Evolutionary conservation across 208 protist species (phyloP), one percentile per base, ranked within the genome.

Genomic region (Balamuthia mandrillaris): DNA sequence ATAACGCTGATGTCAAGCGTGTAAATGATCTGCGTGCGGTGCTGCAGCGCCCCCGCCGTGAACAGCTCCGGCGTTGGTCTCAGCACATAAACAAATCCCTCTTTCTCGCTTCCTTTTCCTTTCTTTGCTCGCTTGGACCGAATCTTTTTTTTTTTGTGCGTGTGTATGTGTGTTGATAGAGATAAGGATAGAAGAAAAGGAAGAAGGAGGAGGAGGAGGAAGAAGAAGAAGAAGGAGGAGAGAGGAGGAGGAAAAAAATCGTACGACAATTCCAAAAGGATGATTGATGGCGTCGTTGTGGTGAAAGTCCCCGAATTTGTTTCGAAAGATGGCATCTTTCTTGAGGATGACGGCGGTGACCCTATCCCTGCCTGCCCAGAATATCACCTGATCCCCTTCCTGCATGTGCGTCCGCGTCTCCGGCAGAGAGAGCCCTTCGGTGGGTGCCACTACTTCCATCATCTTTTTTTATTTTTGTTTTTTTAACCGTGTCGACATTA

Each of bases 11-110:
- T 93, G 52, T 92, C 92, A 0, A 81, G n/a, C 31, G 63, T 88
- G 41, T 93, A 94, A 10, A 94, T 42, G 35, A 94, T 90, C 66
- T 94, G 89, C 24, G 92, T 94, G 51, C 92, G 86, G 51, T 92
- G 90, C 41, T 88, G 68, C 4, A 91, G 65, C 12, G 60, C 60
- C 4, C 60, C 60, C 10, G 60, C 60, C 18, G 60, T 66, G 35
- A 31, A 66, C 3, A 66, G 60, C 60, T 66, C 60, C 6, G 60
- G 60, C 0, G 60, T 66, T 14, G 60, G 60, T 10, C 60, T 31
- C 21, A 66, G 60, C 35, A 37, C 60, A 21, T 66, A 66, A 37
- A 66, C 42, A 37, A 66, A 66, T 31, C 60, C 60, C 1, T 37
- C 60, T 14, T 66, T 66, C 35, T 66, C 60, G 6, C 60, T 0